Evolutionary conservation across 164 flowering plant species (phyloP), one percentile per base, ranked within the genome.

Genomic region (Dillenia turbinata): DNA sequence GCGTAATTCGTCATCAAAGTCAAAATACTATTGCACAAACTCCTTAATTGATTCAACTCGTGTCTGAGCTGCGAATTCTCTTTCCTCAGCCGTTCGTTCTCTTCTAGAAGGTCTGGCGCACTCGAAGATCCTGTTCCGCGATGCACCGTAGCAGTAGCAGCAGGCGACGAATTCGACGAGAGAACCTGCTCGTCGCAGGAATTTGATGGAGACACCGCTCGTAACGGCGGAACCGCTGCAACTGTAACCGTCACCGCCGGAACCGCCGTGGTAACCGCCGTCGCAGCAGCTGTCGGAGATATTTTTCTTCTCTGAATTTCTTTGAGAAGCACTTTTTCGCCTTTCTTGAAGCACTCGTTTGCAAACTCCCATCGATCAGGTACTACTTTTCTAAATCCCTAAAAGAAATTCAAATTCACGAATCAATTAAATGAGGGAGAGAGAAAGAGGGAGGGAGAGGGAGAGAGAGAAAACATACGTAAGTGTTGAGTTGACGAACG

Each of bases 341-440:
- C 95, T 66, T 78, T 65, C 24, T 69, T 73, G 70, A 90, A 90
- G 66, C 75, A 83, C 9, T 88, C 97, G 53, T 90, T 83, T 8
- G 88, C 92, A 71, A 90, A 88, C 59, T 90, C 97, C 97, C 97
- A 90, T 47, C 93, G 81, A 61, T 90, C 97, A 33, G 97, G 89
- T 16, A 83, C 95, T 9, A 81, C 80, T 58, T 87, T 87, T 16
- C 90, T 72, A 58, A 87, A 85, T 44, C 93, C 93, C 89, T 84
- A 22, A 46, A 60, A 12, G 43, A 57, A 53, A 16, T 50, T 11
- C 22, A 11, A 49, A 16, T 12, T 11, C 8, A 43, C 17, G 9
- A 46, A 33, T 33, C 40, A 15, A 6, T 9, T 0, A 19, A 48
- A 24, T 44, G 4, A 17, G 17, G 57, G n/a, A 52, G 14, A 63